Evolutionary conservation across 1,284 basidiomycete genomes (phyloP).

Genomic region (Pyrrhoderma noxium): DNA sequence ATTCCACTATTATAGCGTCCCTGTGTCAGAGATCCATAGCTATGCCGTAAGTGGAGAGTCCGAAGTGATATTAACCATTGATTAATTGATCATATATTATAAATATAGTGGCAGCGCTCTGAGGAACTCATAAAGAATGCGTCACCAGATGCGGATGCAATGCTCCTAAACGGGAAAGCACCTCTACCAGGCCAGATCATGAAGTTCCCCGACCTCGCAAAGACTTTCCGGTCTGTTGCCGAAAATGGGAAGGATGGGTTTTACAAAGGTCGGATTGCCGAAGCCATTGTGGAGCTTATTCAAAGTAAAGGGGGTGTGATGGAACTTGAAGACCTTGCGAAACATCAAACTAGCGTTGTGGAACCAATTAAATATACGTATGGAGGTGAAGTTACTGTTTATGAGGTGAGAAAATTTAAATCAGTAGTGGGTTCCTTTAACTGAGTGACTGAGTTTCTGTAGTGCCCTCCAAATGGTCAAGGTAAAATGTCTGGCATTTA

Average conservation of each 20-base stretch:
- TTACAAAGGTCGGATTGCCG: conserved; percentile 84
- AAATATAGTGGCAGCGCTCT: conserved; percentile 60
- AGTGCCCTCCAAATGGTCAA: conserved; percentile 95
- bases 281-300: conserved; percentile 84
- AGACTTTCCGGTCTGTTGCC: conserved; percentile 77
- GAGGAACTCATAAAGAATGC: conserved; percentile 75
- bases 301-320: conserved; percentile 83
- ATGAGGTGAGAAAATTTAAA: conserved; percentile 55
- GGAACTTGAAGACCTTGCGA: conserved; percentile 81
- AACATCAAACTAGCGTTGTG: conserved; percentile 73
- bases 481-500: conserved; percentile 36
- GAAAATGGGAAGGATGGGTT: conserved; percentile 84
- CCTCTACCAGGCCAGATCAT: conserved; percentile 76
- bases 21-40: conserved; percentile 74
- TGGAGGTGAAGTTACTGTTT: conserved; percentile 71
- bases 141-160: conserved; percentile 76
- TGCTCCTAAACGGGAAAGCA: conserved; percentile 77
- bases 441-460: conserved; percentile 9
- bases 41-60: conserved; percentile 39
- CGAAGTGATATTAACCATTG: neutral
- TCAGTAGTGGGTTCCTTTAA: neutral
- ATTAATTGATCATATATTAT: conserved; percentile 2
- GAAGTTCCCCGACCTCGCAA: conserved; percentile 71
- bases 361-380: conserved; percentile 91
- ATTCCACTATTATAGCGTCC: conserved; percentile 43